Evolutionary conservation across 441 rosid genomes (phyloP).

Genomic region (Raphanus hybrid): DNA sequence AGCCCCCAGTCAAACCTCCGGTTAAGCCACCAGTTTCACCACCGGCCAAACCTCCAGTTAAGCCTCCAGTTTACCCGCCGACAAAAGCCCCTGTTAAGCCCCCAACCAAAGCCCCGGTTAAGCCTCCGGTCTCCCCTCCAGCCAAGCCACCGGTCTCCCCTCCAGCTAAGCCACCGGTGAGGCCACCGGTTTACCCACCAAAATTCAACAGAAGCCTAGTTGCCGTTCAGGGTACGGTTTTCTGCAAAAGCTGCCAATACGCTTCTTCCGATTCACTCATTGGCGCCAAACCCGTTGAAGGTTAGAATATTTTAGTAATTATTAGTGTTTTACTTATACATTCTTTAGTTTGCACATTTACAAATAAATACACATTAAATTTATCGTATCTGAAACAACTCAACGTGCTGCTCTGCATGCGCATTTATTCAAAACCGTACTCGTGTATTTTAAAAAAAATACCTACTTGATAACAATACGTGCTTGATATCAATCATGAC

Average conservation of each 20-base stretch:
- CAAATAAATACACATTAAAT: neutral
- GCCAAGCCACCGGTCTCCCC: conserved; percentile 25
- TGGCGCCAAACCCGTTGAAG: conserved; percentile 41
- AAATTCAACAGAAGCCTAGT: conserved; percentile 40
- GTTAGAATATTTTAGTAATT: conserved; percentile 1
- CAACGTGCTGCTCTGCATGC: conserved; percentile 8
- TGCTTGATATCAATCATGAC: conserved; percentile 23
- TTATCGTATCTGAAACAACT: neutral
- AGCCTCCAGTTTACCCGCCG: conserved; percentile 32
- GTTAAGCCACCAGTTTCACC: conserved; percentile 30
- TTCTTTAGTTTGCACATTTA: neutral
- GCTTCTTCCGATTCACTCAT: conserved; percentile 28
- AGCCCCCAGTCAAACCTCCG: conserved; percentile 24
- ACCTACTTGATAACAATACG: neutral
- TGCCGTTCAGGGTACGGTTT: conserved; percentile 39
- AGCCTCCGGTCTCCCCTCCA: conserved; percentile 29
- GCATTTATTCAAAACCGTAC: conserved; percentile 15
- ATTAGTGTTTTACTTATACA: neutral
- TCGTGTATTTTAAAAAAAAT: neutral
- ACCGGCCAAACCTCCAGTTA: conserved; percentile 22
- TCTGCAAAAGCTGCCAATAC: conserved; percentile 42
- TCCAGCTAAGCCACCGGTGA: conserved; percentile 21
- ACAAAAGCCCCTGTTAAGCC: conserved; percentile 26
- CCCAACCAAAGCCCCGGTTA: conserved; percentile 35
- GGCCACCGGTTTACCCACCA: conserved; percentile 35